phyloP scores from a whole-genome alignment of 768 basidiomycete genomes.

The Collybia nuda region DNA sequence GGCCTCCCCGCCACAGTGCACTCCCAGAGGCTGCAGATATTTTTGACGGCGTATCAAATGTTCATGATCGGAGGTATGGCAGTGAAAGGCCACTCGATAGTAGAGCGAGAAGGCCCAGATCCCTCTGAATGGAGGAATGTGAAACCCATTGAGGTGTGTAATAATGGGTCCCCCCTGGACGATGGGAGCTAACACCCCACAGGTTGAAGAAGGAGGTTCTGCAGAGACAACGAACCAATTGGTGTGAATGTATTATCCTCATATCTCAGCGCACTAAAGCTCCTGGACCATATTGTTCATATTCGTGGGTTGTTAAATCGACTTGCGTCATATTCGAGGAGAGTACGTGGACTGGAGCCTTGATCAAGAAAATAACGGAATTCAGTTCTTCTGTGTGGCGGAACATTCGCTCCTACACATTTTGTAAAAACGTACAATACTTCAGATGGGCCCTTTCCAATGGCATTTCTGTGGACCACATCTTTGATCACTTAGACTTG shows the following conservation, averaged over 20 bases:
- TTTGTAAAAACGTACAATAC: background rate
- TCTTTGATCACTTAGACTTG: constrained; percentile 17
- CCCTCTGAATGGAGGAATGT: constrained; percentile 28
- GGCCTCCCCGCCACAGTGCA: constrained; percentile 26
- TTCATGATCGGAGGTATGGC: constrained; percentile 22
- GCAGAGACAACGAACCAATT: background rate
- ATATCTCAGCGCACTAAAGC: too few relatives aligned
- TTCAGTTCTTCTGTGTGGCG: background rate
- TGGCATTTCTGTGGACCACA: background rate
- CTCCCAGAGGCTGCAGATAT: constrained; percentile 27
- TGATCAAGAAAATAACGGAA: background rate
- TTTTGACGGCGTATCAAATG: constrained; percentile 24
- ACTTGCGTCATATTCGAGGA: background rate
- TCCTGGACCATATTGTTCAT: too few relatives aligned
- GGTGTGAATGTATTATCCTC: background rate
- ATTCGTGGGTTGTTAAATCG: background rate
- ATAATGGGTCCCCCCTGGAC: background rate
- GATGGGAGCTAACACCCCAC: background rate
- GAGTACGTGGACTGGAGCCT: background rate
- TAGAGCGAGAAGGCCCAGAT: constrained; percentile 26
- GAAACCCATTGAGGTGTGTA: constrained; percentile 10
- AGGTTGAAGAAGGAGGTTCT: too few relatives aligned
- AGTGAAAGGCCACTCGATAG: constrained; percentile 26
- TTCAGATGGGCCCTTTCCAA: background rate
- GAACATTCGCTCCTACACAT: background rate